phyloP scores from a whole-genome alignment of 2,329 filamentous ascomycete species.

The Pseudogymnoascus sp. region DNA sequence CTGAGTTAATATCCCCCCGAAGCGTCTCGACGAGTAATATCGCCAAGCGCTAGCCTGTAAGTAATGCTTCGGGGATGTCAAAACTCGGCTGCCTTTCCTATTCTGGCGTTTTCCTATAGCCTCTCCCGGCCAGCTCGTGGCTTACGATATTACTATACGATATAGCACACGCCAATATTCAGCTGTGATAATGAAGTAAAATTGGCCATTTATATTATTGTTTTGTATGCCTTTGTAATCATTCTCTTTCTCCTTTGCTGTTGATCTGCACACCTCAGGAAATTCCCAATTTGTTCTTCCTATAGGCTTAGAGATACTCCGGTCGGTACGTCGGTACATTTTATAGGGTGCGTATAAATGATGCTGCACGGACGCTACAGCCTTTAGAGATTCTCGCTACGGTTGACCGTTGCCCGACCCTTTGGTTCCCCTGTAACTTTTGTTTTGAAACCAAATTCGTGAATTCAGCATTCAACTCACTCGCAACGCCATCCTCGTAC shows the following conservation, averaged over 20 bases:
- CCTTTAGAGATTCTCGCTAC: slow-evolving; percentile 8
- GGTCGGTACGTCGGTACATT: neutral
- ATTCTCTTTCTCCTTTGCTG: neutral
- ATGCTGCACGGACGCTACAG: slow-evolving; percentile 1
- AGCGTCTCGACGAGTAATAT: slow-evolving; percentile 3
- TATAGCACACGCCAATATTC: neutral
- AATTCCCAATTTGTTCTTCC: neutral
- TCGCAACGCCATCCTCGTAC: neutral
- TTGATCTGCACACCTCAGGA: neutral
- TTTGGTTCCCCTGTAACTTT: slow-evolving; percentile 11
- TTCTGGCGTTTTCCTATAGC: neutral
- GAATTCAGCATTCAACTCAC: neutral
- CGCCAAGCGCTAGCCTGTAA: neutral
- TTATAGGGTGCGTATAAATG: neutral
- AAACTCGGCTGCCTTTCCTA: slow-evolving; percentile 5
- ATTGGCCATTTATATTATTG: neutral
- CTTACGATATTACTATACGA: too few relatives aligned
- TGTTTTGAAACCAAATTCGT: slow-evolving; percentile 10
- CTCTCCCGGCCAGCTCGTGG: neutral
- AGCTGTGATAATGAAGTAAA: neutral
- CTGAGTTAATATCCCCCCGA: neutral
- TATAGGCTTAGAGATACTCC: neutral
- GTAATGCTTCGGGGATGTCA: slow-evolving; percentile 5
- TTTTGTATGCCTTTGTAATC: neutral
- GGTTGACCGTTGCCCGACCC: slow-evolving; percentile 6